phyloP scores from a whole-genome alignment of 768 basidiomycete species.

The Rhizopogon roseolus region DNA sequence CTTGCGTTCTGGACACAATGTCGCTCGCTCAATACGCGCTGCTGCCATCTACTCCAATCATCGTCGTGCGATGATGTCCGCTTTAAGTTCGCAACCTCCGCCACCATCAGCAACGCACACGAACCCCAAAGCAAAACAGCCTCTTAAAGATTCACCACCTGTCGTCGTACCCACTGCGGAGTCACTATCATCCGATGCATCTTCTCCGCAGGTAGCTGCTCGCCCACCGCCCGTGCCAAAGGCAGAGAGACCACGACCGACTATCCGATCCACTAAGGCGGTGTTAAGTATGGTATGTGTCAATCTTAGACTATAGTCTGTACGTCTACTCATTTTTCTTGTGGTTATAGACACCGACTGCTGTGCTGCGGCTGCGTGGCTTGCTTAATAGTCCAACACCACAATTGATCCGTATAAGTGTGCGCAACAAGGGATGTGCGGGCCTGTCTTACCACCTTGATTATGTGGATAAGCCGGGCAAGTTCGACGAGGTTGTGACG shows the following conservation, averaged over 20 bases:
- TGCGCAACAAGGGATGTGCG: constrained; percentile 97
- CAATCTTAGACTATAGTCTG: neutral
- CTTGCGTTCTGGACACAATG: neutral
- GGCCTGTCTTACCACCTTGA: constrained; percentile 84
- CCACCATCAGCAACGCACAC: constrained; percentile 14
- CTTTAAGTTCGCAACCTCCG: constrained; percentile 37
- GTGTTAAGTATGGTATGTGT: constrained; percentile 66
- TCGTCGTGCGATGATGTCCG: constrained; percentile 67
- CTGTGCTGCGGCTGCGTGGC: constrained; percentile 66
- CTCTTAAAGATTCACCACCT: constrained; percentile 44
- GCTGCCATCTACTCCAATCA: constrained; percentile 10
- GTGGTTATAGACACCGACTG: constrained; percentile 63
- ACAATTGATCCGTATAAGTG: constrained; percentile 90
- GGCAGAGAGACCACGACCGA: constrained; percentile 57
- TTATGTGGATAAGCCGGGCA: constrained; percentile 84
- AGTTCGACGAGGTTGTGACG: constrained; percentile 94
- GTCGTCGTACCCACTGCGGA: constrained; percentile 43
- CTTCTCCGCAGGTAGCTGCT: constrained; percentile 68
- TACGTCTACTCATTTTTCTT: constrained; percentile 1
- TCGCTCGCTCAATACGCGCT: neutral
- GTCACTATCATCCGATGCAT: constrained; percentile 50
- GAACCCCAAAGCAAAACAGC: constrained; percentile 5
- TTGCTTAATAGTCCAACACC: constrained; percentile 82
- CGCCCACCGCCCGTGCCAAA: constrained; percentile 69
- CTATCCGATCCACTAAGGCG: constrained; percentile 68